A percentile compares a stretch with the other conserved stretches of the same genome.
These are phyloP conservation scores for Rhodotorula graminis DNA, from an alignment of 768 basidiomycete genomes.

Conservation along the genomic window DNA sequence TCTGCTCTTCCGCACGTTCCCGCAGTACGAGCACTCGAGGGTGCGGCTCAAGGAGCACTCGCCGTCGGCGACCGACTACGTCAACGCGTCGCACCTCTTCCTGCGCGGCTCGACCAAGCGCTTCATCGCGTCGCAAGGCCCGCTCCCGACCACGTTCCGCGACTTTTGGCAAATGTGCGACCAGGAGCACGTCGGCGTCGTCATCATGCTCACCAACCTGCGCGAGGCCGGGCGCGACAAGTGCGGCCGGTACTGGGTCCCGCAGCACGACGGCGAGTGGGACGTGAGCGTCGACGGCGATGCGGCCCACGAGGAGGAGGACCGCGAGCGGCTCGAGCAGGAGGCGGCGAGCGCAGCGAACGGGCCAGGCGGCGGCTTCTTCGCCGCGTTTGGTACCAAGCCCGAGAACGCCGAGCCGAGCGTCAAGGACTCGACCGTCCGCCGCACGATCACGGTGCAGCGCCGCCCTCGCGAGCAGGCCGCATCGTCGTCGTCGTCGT, in stretches of 20 bases:
- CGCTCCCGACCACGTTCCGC: slow-evolving; percentile 75
- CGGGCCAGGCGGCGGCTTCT: slow-evolving; percentile 37
- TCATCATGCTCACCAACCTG: slow-evolving; percentile 94
- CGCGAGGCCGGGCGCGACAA: slow-evolving; percentile 82
- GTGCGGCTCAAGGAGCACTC: slow-evolving; percentile 59
- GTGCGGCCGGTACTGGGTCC: slow-evolving; percentile 75
- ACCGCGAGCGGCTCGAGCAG: not conserved
- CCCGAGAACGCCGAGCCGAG: not conserved
- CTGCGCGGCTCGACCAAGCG: slow-evolving; percentile 72
- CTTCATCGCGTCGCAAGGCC: slow-evolving; percentile 96
- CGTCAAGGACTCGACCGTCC: slow-evolving; percentile 45
- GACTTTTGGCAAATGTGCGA: slow-evolving; percentile 97
- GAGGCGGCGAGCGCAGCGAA: slow-evolving; percentile 6
- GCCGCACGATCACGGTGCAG: slow-evolving; percentile 59
- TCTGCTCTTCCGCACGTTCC: not conserved
- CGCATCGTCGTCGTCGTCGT: not conserved
- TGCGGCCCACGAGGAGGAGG: slow-evolving; percentile 17
- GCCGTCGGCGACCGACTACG: slow-evolving; percentile 62
- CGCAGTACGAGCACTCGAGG: slow-evolving; percentile 68
- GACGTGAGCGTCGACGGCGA: slow-evolving; percentile 26
- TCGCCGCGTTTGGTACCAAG: slow-evolving; percentile 24
- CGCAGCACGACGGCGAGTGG: slow-evolving; percentile 20
- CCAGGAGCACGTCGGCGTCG: slow-evolving; percentile 90
- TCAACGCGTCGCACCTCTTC: slow-evolving; percentile 91
- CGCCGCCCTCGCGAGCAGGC: slow-evolving; percentile 49